Base-by-base conservation (phyloP, 768 basidiomycete genomes). In the Auricularia heimuer region DNA sequence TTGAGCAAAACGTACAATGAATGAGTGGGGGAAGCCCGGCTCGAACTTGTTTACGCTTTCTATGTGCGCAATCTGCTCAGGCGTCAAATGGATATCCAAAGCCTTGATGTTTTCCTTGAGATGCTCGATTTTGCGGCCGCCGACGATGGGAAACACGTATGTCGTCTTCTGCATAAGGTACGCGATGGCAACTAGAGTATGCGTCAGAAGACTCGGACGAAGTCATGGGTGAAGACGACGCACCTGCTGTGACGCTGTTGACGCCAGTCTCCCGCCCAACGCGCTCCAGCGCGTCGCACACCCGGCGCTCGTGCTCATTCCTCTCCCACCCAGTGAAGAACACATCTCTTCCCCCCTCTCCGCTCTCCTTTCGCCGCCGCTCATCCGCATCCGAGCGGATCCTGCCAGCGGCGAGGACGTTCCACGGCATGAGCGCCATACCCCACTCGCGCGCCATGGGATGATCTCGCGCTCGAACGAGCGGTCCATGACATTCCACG, bases 161-260 rank as follows among this genome's bases (percentile, higher is more conserved):
- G 80, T 78, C 3, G 79, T 75, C 70, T 84, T 85, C 51, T 83
- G 81, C 73, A 85, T 73, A 8, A 85, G 73, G 65, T 83, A 84
- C 12, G 82, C 81, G 65, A 85, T 80, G 6, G 82, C 82, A 3
- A 83, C 81, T 42, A 42, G 8, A 0, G 0, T 14, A 0, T 14
- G 39, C 39, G 12, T 42, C 0, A 42, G 39, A 42, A 7, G 8
- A 42, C 29, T 29, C 0, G 29, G 2, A 29, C 29, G 3, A 39
- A 39, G 39, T 12, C 37, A 39, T 12, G 37, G 37, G 37, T 39
- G 12, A 39, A 39, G 12, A 8, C 7, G 8, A 3, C 39, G 39
- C 39, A 39, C 39, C 39, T 80, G 83, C 73, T 4, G 78, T 79
- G 67, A 85, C 75, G 60, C 73, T 72, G 68, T 80, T 76, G 2